Percentiles rank a stretch among this genome's conserved stretches.
Evolutionary conservation across 257 asterid genomes (phyloP).

Genomic region (Thymus quinquecostatus): DNA sequence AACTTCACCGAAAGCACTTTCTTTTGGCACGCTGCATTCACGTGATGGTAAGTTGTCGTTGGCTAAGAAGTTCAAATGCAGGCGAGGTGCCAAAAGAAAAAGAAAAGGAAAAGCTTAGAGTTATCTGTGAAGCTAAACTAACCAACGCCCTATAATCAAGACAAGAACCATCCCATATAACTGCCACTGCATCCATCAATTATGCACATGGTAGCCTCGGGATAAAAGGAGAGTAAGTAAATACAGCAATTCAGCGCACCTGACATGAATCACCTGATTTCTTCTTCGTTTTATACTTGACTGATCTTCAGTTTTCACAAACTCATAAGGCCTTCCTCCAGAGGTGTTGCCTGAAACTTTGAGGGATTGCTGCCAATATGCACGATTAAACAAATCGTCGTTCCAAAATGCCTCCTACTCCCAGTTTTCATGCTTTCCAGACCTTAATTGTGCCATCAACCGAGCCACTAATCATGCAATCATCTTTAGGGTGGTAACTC

Average conservation of each 20-base stretch:
- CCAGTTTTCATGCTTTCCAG: constrained; percentile 69
- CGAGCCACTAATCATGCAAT: constrained; percentile 85
- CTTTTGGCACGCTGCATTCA: no score
- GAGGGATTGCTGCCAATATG: no score
- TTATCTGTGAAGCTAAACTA: neutral
- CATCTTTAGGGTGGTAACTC: constrained; percentile 90
- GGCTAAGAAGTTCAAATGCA: no score
- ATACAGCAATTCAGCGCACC: neutral
- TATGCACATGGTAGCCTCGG: neutral
- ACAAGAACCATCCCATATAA: neutral
- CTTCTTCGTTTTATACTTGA: neutral
- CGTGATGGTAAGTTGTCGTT: no score
- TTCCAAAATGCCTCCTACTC: constrained; percentile 2
- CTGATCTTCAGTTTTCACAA: neutral
- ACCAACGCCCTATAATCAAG: neutral
- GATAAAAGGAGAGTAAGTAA: neutral
- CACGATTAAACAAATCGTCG: neutral
- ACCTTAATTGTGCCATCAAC: constrained; percentile 89
- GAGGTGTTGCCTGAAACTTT: no score
- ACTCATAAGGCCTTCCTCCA: neutral
- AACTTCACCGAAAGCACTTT: no score
- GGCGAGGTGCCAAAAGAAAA: neutral
- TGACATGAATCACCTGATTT: constrained; percentile 1
- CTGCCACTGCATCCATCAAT: neutral
- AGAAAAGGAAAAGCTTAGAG: neutral